These are phyloP conservation scores for Strigomonas galati DNA, from an alignment of 208 protist species.

Conservation along the genomic window DNA sequence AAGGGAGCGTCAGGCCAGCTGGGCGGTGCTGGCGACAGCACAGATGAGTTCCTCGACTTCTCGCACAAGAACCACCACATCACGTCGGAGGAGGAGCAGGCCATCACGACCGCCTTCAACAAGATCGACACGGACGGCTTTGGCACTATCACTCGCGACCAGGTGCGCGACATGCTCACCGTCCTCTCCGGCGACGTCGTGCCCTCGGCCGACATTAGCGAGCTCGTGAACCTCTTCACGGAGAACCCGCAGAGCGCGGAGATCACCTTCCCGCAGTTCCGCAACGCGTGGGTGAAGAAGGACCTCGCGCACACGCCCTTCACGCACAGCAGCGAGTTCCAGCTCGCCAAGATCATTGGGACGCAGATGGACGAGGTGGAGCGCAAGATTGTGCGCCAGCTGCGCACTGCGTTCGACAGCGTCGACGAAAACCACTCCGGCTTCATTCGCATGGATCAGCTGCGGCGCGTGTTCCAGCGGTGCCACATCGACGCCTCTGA, in stretches of 20 bases:
- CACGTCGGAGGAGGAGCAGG: slow-evolving; percentile 67
- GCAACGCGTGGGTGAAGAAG: slow-evolving; percentile 77
- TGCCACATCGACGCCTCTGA: slow-evolving; percentile 49
- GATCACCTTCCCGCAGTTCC: slow-evolving; percentile 83
- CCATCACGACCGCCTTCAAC: slow-evolving; percentile 62
- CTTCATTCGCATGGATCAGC: slow-evolving; percentile 61
- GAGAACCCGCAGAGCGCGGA: slow-evolving; percentile 39
- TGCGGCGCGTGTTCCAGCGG: slow-evolving; percentile 65
- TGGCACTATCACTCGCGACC: slow-evolving; percentile 71
- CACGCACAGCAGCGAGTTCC: slow-evolving; percentile 62
- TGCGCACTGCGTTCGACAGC: slow-evolving; percentile 79
- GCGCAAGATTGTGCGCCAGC: slow-evolving; percentile 67
- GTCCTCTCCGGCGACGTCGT: slow-evolving; percentile 63
- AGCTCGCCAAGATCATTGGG: slow-evolving; percentile 78
- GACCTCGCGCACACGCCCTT: slow-evolving; percentile 66
- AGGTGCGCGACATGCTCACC: slow-evolving; percentile 85
- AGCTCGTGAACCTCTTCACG: slow-evolving; percentile 77
- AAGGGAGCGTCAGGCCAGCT: slow-evolving; percentile 12
- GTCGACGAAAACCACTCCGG: slow-evolving; percentile 83
- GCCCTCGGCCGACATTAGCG: slow-evolving; percentile 47
- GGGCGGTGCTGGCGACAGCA: not conserved
- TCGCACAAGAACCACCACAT: slow-evolving; percentile 36
- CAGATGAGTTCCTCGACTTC: slow-evolving; percentile 61
- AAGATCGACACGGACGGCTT: slow-evolving; percentile 83
- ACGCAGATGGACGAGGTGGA: slow-evolving; percentile 77